Evolutionary conservation across 2,329 filamentous ascomycete genomes (phyloP), one percentile per base, ranked within the genome.

Genomic region (Sarocladiaceae sp.): DNA sequence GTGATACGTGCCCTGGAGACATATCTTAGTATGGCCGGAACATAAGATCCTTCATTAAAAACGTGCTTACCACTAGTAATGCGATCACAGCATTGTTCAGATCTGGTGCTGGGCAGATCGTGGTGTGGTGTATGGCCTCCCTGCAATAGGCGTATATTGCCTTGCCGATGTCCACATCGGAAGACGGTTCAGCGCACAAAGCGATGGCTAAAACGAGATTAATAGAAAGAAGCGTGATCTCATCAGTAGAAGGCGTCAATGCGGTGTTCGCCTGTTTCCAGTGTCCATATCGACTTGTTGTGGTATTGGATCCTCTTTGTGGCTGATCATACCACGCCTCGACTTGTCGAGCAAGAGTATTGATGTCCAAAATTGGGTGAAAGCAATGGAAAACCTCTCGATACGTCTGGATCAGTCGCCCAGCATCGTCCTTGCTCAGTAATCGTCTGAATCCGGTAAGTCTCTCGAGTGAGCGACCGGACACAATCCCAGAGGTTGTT

Each of bases 1-100:
- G 25, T 61, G 54, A 12, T 63, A 63, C 7, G 49, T 40, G n/a
- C 55, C 56, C 56, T 55, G 20, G 42, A 20, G 12, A 5, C 13
- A 25, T n/a, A 17, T 31, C n/a, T 12, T 18, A 18, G 18, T 12
- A 37, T 26, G n/a, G 39, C 29, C 23, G 50, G n/a, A n/a, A n/a
- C n/a, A n/a, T n/a, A n/a, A n/a, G n/a, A n/a, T n/a, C n/a, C n/a
- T n/a, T n/a, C n/a, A n/a, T n/a, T n/a, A n/a, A 18, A n/a, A 20
- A 18, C n/a, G 11, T 8, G n/a, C 50, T 31, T 36, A 54, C 50
- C 33, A 37, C 50, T 10, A 54, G 20, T 13, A 49, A 44, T 2
- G 48, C 40, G 15, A 51, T 44, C 26, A 49, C 44, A 4, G 48
- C 53, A 36, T 54, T 36, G 20, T 50, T 48, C 3, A 54, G 26